Evolutionary conservation across 2,329 filamentous ascomycete species (phyloP).

Genomic region (Herpotrichia juniperi): DNA sequence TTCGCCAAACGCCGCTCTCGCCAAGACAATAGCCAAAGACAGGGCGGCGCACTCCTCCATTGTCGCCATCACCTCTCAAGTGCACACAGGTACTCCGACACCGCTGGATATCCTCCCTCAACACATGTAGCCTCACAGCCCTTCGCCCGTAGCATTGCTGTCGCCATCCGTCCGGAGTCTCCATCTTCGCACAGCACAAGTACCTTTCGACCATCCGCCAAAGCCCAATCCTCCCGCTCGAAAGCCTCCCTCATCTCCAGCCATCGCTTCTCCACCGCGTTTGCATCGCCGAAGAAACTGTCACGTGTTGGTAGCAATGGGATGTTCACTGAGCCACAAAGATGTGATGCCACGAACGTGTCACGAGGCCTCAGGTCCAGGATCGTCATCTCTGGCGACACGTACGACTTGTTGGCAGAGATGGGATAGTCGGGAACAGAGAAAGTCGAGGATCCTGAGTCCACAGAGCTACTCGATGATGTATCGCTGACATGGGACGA

Average conservation of each 20-base stretch:
- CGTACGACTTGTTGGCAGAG: background rate
- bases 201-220: background rate
- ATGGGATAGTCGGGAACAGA: background rate
- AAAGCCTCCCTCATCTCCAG: conserved; percentile 1
- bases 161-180: conserved; percentile 9
- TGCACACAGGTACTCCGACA: conserved; percentile 3
- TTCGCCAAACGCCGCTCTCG: too few relatives aligned
- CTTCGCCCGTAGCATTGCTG: conserved; percentile 9
- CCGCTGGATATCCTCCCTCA: conserved; percentile 10
- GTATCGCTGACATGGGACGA: conserved; percentile 4
- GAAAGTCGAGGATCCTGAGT: conserved; percentile 4
- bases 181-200: conserved; percentile 12
- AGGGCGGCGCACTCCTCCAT: too few relatives aligned
- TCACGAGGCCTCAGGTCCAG: conserved; percentile 5
- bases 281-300: conserved; percentile 11
- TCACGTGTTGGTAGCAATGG: conserved; percentile 2
- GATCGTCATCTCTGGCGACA: background rate
- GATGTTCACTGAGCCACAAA: conserved; percentile 2
- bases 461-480: conserved; percentile 1
- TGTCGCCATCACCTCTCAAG: too few relatives aligned
- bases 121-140: conserved; percentile 11
- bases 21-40: too few relatives aligned
- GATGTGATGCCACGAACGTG: conserved; percentile 2
- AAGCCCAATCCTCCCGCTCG: background rate
- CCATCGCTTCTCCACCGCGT: conserved; percentile 8